Conservation (phyloP, 2,329 filamentous ascomycete genomes). For the Colletotrichum lindemuthianum region DNA sequence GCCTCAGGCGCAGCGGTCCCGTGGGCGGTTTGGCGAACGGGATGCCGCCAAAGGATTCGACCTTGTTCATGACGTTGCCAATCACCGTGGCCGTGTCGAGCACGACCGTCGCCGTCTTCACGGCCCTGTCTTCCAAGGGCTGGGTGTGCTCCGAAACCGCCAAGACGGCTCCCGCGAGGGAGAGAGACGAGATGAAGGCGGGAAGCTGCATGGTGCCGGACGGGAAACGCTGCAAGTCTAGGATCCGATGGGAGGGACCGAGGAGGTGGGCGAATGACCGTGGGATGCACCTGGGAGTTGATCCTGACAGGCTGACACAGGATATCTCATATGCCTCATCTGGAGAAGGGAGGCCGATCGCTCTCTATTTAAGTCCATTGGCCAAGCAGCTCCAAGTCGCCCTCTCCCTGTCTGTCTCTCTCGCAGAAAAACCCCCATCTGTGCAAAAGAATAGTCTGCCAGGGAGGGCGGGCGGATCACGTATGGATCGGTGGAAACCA, state of each 20-base stretch:
- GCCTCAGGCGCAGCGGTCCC: slow-evolving; percentile 66
- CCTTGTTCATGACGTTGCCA: slow-evolving; percentile 39
- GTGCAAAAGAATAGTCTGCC: neutral
- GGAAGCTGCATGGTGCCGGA: slow-evolving; percentile 21
- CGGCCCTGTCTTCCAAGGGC: slow-evolving; percentile 28
- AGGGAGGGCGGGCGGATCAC: neutral
- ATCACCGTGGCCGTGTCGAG: slow-evolving; percentile 39
- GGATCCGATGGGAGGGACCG: neutral
- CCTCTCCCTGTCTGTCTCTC: neutral
- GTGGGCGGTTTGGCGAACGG: slow-evolving; percentile 71
- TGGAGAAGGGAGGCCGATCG: slow-evolving; percentile 2
- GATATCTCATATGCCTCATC: slow-evolving; percentile 2
- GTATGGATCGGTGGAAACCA: slow-evolving; percentile 14
- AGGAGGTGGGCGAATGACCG: neutral
- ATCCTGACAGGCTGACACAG: slow-evolving; percentile 12
- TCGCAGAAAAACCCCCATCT: neutral
- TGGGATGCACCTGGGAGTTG: slow-evolving; percentile 15
- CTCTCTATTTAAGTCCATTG: slow-evolving; percentile 24
- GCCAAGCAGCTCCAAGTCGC: neutral
- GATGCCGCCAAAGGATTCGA: slow-evolving; percentile 71
- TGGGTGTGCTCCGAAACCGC: slow-evolving; percentile 19
- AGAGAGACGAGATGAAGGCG: slow-evolving; percentile 25
- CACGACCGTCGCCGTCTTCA: slow-evolving; percentile 31
- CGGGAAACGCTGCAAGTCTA: neutral
- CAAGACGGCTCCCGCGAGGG: slow-evolving; percentile 25